A percentile compares a stretch with the other conserved stretches of the same genome.
phyloP scores from a whole-genome alignment of 495 filamentous ascomycete species.

The Barbatosphaeria neglecta region DNA sequence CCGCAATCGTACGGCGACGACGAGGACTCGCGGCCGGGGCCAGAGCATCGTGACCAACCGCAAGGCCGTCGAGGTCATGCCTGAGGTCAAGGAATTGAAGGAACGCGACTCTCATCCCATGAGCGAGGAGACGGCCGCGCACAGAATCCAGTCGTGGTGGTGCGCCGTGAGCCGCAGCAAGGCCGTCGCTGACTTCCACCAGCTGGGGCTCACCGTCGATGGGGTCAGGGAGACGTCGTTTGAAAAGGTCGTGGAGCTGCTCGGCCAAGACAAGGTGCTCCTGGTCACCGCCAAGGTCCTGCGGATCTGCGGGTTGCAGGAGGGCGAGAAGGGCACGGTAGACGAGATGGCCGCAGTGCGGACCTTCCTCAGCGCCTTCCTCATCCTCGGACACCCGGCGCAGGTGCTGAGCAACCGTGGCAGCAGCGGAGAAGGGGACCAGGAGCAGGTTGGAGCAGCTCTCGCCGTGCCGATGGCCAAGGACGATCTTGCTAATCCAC shows the following conservation, averaged over 20 bases:
- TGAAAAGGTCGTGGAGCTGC: conserved; percentile 64
- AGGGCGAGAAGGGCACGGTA: conserved; percentile 54
- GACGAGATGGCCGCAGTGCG: conserved; percentile 69
- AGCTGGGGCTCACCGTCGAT: conserved; percentile 62
- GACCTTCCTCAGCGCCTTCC: conserved; percentile 83
- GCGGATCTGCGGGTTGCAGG: conserved; percentile 62
- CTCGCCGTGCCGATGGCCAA: conserved; percentile 32
- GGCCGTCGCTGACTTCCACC: conserved; percentile 52
- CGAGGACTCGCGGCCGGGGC: conserved; percentile 46
- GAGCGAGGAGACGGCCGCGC: conserved; percentile 55
- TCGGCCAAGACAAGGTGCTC: conserved; percentile 67
- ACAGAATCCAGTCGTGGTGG: conserved; percentile 70
- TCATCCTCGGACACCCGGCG: conserved; percentile 86
- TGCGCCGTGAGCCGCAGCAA: conserved; percentile 46
- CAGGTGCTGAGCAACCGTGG: conserved; percentile 79
- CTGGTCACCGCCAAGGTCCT: conserved; percentile 59
- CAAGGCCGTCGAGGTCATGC: conserved; percentile 38
- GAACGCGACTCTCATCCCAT: conserved; percentile 38
- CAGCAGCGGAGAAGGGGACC: conserved; percentile 47
- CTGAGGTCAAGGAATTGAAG: conserved; percentile 42
- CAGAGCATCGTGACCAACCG: conserved; percentile 46
- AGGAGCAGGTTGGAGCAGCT: conserved; percentile 55
- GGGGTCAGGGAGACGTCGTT: conserved; percentile 64
- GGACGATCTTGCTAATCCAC: conserved; percentile 44
- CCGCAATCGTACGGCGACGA: conserved; percentile 43